These are phyloP conservation scores for Monilinia vaccinii-corymbosi DNA, from an alignment of 2,329 filamentous ascomycete genomes.

Conservation along the genomic window DNA sequence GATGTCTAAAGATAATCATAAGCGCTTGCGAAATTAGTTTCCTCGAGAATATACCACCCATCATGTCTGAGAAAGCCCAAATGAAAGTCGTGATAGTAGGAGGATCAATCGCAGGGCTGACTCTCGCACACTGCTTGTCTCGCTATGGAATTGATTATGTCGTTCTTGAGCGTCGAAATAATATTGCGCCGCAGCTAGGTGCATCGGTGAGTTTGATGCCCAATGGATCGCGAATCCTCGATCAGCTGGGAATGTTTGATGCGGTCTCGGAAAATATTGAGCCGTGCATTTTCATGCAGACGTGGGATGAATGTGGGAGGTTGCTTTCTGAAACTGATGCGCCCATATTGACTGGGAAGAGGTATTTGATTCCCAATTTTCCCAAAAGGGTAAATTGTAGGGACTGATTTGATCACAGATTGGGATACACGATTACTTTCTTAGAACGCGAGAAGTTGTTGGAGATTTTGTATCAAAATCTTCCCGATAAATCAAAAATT, in stretches of 20 bases:
- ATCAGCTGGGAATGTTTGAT: conserved; percentile 38
- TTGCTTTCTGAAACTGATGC: conserved; percentile 11
- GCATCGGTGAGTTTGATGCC: conserved; percentile 27
- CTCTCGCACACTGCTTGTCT: conserved; percentile 19
- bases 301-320: conserved; percentile 12
- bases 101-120: conserved; percentile 19
- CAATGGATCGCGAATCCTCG: conserved; percentile 37
- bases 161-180: conserved; percentile 19
- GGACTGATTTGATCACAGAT: conserved; percentile 10
- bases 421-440: conserved; percentile 17
- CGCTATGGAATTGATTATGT: conserved; percentile 19
- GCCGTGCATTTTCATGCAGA: conserved; percentile 9
- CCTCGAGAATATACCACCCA: too few relatives aligned
- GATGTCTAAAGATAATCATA: background rate
- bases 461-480: conserved; percentile 16
- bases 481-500: conserved; percentile 18
- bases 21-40: background rate
- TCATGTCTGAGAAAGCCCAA: background rate
- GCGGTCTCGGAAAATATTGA: conserved; percentile 12
- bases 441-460: conserved; percentile 16
- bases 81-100: conserved; percentile 22
- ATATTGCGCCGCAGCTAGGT: conserved; percentile 17
- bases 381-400: background rate
- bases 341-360: conserved; percentile 14
- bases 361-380: conserved; percentile 6